A percentile compares a stretch with the other conserved stretches of the same genome.
Evolutionary conservation across 805 yeast genomes (phyloP).

Genomic region (Ogataea trehaloabstinens): DNA sequence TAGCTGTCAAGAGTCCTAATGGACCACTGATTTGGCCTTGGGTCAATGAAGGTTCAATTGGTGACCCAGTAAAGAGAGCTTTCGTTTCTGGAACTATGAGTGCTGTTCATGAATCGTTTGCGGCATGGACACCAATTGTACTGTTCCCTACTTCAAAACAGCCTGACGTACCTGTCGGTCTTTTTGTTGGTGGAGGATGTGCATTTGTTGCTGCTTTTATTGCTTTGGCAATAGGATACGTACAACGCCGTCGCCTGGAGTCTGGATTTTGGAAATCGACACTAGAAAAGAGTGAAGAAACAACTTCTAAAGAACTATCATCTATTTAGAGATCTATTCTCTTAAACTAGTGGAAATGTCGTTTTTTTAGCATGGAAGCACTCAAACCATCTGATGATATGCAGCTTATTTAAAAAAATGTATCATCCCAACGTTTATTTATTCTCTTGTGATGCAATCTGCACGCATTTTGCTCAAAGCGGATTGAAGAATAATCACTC

Average conservation of each 20-base stretch:
- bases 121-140: conserved; percentile 7
- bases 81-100: conserved; percentile 14
- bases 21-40: conserved; percentile 12
- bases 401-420: too few species aligned
- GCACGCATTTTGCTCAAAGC: too few species aligned
- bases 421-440: too few species aligned
- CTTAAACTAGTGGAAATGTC: too few species aligned
- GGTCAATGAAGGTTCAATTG: conserved; percentile 10
- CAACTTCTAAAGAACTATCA: too few species aligned
- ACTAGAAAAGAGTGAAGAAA: neutral
- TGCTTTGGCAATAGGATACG: conserved; percentile 3
- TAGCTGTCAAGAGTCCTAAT: conserved; percentile 7
- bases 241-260: neutral
- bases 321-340: too few species aligned
- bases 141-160: conserved; percentile 3
- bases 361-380: too few species aligned
- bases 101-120: conserved; percentile 8
- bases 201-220: conserved; percentile 3
- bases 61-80: conserved; percentile 13
- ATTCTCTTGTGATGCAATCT: too few species aligned
- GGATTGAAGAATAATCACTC: too few species aligned
- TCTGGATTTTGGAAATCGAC: neutral
- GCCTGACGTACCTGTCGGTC: conserved; percentile 3
- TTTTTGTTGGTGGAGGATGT: conserved; percentile 5
- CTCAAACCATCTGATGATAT: too few species aligned